Conservation (phyloP, 2,329 filamentous ascomycete species). For the Paecilomyces dactylethromorphus region DNA sequence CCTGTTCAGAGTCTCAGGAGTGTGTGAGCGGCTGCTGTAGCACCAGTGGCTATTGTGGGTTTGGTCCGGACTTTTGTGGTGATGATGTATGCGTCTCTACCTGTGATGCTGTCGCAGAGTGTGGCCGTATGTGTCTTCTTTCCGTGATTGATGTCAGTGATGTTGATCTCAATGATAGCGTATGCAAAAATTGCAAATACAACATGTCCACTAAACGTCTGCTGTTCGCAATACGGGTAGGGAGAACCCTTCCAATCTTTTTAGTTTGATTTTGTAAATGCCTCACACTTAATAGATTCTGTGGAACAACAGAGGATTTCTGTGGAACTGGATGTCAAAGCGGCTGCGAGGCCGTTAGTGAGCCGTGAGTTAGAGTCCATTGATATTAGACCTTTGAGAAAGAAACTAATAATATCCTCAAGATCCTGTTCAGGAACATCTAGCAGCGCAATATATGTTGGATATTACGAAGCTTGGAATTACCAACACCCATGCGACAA, state of each 20-base stretch:
- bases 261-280: neutral
- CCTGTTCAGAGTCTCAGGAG: too few relatives aligned
- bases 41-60: constrained; percentile 10
- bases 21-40: constrained; percentile 8
- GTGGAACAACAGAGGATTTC: neutral
- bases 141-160: neutral
- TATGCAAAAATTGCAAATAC: neutral
- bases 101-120: constrained; percentile 11
- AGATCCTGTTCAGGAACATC: neutral
- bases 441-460: neutral
- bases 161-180: neutral
- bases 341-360: neutral
- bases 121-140: constrained; percentile 4
- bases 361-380: neutral
- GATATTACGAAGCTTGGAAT: neutral
- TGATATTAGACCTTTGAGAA: neutral
- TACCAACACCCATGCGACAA: neutral
- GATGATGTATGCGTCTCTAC: constrained; percentile 10
- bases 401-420: neutral
- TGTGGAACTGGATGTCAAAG: neutral
- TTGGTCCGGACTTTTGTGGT: constrained; percentile 13
- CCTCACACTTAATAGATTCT: neutral
- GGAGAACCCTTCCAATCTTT: neutral
- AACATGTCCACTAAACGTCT: neutral
- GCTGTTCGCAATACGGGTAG: neutral